Percentiles rank a stretch among this genome's conserved stretches.
phyloP scores from a whole-genome alignment of 805 yeast genomes.

The Scheffersomyces coipomensis region DNA sequence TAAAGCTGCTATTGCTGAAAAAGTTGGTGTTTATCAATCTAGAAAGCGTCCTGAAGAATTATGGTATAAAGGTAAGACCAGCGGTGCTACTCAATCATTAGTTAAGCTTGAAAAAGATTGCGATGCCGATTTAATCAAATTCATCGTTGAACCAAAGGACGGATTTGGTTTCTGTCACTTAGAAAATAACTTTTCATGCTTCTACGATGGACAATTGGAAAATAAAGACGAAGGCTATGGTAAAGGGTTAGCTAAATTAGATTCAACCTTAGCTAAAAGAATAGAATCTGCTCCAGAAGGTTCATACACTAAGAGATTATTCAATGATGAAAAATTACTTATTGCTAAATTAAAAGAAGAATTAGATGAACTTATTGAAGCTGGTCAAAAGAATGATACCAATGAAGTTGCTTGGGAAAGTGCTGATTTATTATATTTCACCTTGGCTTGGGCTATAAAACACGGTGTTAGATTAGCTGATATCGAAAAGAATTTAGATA shows the following conservation, averaged over 20 bases:
- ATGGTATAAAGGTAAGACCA: conserved; percentile 94
- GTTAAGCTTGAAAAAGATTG: conserved; percentile 74
- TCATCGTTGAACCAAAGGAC: conserved; percentile 72
- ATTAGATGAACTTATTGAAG: conserved; percentile 93
- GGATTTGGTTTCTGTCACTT: conserved; percentile 94
- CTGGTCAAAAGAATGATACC: conserved; percentile 38
- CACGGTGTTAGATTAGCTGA: conserved; percentile 78
- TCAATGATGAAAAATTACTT: conserved; percentile 71
- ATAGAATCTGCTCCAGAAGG: conserved; percentile 76
- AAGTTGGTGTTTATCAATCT: conserved; percentile 91
- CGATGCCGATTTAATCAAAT: conserved; percentile 87
- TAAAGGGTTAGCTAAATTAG: conserved; percentile 66
- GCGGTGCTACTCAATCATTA: conserved; percentile 91
- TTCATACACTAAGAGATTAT: conserved; percentile 89
- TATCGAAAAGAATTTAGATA: conserved; percentile 79
- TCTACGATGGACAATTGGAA: conserved; percentile 43
- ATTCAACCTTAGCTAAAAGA: conserved; percentile 63
- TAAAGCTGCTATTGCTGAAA: conserved; percentile 73
- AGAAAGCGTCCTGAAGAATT: conserved; percentile 75
- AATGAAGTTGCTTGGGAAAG: conserved; percentile 90
- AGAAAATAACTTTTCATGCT: conserved; percentile 72
- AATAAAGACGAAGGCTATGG: conserved; percentile 45
- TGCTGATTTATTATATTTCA: conserved; percentile 76
- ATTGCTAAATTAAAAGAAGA: conserved; percentile 92
- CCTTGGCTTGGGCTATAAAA: conserved; percentile 54